These are phyloP conservation scores for Sinapis alba DNA, from an alignment of 441 rosid genomes.

Conservation along the genomic window DNA sequence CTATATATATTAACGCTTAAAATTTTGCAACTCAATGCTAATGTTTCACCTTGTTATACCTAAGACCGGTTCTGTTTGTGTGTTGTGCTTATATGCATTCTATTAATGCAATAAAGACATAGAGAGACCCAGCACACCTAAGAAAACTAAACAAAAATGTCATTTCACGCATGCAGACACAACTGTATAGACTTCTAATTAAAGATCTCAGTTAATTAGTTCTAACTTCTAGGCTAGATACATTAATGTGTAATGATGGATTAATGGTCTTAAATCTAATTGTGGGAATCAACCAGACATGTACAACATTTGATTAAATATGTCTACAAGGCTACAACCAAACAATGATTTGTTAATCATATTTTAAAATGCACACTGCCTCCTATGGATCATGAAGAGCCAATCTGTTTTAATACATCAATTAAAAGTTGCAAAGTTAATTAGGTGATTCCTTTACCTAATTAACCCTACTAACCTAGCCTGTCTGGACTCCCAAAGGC, in stretches of 20 bases:
- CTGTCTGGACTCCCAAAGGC: conserved; percentile 28
- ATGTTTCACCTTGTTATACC: no score
- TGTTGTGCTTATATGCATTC: background rate
- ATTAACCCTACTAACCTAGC: conserved; percentile 28
- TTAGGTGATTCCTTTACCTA: conserved; percentile 26
- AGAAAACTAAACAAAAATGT: background rate
- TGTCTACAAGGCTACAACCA: conserved; percentile 21
- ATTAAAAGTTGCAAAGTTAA: conserved; percentile 12
- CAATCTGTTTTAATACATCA: conserved; percentile 27
- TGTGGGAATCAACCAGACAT: conserved; percentile 41
- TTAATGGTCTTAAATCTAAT: conserved; percentile 8
- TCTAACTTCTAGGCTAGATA: conserved; percentile 9
- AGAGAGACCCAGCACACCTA: background rate
- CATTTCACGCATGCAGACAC: background rate
- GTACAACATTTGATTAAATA: conserved; percentile 11
- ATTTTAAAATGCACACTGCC: conserved; percentile 21
- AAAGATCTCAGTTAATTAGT: conserved; percentile 20
- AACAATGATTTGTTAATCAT: conserved; percentile 2
- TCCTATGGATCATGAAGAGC: conserved; percentile 35
- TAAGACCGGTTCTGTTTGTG: background rate
- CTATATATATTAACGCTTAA: no score
- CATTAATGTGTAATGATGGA: conserved; percentile 18
- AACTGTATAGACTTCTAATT: conserved; percentile 1
- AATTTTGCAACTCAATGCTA: no score
- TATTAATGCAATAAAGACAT: background rate